Percentiles rank a stretch among this genome's conserved stretches.
These are phyloP conservation scores for Calonectria naviculata DNA, from an alignment of 2,329 filamentous ascomycete genomes.

Conservation along the genomic window DNA sequence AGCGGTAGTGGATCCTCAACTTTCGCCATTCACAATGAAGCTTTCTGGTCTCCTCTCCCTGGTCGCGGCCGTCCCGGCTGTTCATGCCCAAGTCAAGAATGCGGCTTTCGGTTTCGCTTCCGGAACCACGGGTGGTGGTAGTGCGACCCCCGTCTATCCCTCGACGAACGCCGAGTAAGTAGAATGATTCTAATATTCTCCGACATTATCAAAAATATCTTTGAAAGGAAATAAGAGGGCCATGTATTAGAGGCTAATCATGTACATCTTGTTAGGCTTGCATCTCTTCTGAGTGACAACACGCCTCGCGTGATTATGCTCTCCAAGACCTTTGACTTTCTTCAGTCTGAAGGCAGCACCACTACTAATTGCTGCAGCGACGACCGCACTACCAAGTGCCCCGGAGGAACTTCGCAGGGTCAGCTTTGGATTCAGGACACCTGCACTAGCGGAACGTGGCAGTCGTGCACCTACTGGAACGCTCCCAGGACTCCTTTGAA, in stretches of 20 bases:
- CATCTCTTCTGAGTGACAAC: constrained; percentile 64
- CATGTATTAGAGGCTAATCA: neutral
- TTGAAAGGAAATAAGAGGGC: neutral
- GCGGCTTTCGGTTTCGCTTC: constrained; percentile 53
- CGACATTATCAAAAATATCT: no score
- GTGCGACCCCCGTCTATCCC: constrained; percentile 63
- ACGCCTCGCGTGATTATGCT: constrained; percentile 67
- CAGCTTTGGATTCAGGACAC: constrained; percentile 48
- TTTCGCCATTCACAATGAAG: neutral
- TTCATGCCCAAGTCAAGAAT: constrained; percentile 43
- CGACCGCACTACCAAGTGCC: constrained; percentile 45
- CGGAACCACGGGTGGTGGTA: constrained; percentile 71
- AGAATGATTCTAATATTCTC: neutral
- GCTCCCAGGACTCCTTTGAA: constrained; percentile 61
- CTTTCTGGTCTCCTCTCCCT: neutral
- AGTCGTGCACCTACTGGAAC: constrained; percentile 58
- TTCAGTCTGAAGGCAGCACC: constrained; percentile 61
- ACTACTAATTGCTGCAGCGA: constrained; percentile 67
- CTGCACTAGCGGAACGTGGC: constrained; percentile 64
- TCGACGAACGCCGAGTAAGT: constrained; percentile 63
- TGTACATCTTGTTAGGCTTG: neutral
- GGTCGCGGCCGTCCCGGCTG: neutral
- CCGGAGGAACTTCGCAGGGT: constrained; percentile 24
- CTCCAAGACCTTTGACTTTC: constrained; percentile 66
- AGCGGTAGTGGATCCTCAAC: neutral